Conservation (phyloP, 1,284 basidiomycete genomes). For the Fomitopsis betulina region DNA sequence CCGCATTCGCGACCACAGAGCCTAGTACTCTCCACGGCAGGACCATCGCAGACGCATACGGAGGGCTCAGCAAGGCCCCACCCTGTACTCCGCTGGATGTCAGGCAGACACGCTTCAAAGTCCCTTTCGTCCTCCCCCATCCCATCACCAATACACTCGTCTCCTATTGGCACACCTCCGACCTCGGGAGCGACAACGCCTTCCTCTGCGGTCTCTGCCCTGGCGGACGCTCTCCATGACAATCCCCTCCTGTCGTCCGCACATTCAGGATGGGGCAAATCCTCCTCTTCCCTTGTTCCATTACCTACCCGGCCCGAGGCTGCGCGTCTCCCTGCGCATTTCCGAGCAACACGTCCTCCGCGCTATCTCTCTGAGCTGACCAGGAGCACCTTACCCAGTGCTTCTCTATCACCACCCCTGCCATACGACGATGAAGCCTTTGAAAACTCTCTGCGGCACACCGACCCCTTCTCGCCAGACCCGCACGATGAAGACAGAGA, state of each 20-base stretch:
- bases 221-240: constrained; percentile 39
- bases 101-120: constrained; percentile 21
- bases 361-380: constrained; percentile 58
- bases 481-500: constrained; percentile 13
- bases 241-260: constrained; percentile 25
- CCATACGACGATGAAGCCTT: constrained; percentile 1
- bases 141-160: constrained; percentile 23
- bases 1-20: constrained; percentile 3
- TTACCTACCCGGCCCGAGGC: constrained; percentile 38
- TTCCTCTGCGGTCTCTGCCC: constrained; percentile 22
- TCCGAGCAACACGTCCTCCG: constrained; percentile 41
- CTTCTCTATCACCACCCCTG: constrained; percentile 42
- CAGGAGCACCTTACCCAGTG: constrained; percentile 59
- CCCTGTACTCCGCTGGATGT: constrained; percentile 50
- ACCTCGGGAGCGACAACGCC: constrained; percentile 22
- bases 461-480: constrained; percentile 27
- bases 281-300: constrained; percentile 9
- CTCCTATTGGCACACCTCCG: constrained; percentile 19
- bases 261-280: constrained; percentile 13
- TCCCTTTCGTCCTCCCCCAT: constrained; percentile 19
- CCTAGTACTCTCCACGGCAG: constrained; percentile 10
- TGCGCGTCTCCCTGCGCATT: constrained; percentile 41
- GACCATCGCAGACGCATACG: constrained; percentile 9
- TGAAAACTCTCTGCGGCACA: constrained; percentile 18
- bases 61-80: constrained; percentile 8